These are phyloP conservation scores for Pestalotiopsis sp. DNA, from an alignment of 2,329 filamentous ascomycete genomes.

Conservation along the genomic window DNA sequence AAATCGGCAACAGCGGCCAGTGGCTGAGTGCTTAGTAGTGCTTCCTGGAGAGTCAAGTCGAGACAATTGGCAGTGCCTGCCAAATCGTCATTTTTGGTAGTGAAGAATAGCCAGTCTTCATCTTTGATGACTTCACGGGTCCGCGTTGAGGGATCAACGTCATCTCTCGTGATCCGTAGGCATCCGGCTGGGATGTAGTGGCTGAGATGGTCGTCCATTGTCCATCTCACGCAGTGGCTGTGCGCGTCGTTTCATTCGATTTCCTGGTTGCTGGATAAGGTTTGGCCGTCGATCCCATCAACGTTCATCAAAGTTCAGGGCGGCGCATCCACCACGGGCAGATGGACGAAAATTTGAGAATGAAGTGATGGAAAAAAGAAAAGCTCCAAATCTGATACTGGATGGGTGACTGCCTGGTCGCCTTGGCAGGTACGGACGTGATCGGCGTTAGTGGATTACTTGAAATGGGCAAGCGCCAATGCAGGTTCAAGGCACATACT, in stretches of 20 bases:
- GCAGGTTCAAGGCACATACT: not conserved
- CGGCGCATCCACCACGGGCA: not conserved
- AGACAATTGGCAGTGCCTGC: not conserved
- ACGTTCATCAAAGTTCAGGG: not conserved
- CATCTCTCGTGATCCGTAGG: constrained; percentile 31
- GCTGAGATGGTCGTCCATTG: constrained; percentile 16
- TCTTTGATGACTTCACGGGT: constrained; percentile 18
- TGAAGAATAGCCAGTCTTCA: constrained; percentile 32
- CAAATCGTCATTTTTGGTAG: constrained; percentile 22
- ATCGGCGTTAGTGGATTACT: not conserved
- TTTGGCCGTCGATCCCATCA: not conserved
- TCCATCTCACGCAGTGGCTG: not conserved
- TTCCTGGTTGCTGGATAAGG: not conserved
- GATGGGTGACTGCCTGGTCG: constrained; percentile 12
- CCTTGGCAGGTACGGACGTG: not conserved
- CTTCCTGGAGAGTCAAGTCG: constrained; percentile 21
- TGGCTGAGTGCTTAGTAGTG: constrained; percentile 29
- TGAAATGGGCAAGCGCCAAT: not conserved
- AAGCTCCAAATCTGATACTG: not conserved
- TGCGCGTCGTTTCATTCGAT: not conserved
- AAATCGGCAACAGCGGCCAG: constrained; percentile 33
- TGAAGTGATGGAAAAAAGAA: not conserved
- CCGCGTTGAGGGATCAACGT: constrained; percentile 19
- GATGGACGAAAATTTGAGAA: not conserved
- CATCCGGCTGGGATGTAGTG: constrained; percentile 46